phyloP scores from a whole-genome alignment of 306 rosid species.

The Cicer arietinum region DNA sequence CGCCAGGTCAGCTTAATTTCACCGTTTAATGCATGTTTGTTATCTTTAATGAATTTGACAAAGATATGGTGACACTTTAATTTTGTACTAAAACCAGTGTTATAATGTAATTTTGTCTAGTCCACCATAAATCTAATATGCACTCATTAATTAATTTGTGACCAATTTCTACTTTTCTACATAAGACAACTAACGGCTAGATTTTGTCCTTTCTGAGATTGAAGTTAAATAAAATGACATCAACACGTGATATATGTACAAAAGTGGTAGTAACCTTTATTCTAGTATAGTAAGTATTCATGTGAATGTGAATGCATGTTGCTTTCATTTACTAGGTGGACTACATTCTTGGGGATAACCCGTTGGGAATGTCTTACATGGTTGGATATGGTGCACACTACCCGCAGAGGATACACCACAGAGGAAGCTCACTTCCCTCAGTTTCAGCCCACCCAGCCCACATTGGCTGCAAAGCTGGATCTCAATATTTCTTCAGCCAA shows the following conservation, averaged over 20 bases:
- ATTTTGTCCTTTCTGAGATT: slow-evolving; percentile 45
- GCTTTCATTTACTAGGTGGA: slow-evolving; percentile 67
- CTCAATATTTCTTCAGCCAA: slow-evolving; percentile 66
- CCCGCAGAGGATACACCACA: slow-evolving; percentile 91
- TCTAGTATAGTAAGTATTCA: neutral
- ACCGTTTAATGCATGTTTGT: neutral
- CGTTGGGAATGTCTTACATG: slow-evolving; percentile 92
- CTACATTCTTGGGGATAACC: slow-evolving; percentile 92
- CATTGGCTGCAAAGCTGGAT: slow-evolving; percentile 86
- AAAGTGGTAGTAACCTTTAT: slow-evolving; percentile 24
- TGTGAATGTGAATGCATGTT: slow-evolving; percentile 40
- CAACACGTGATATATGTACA: slow-evolving; percentile 20
- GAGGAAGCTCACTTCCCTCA: slow-evolving; percentile 88
- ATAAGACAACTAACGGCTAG: slow-evolving; percentile 64
- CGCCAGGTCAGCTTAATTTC: slow-evolving; percentile 65
- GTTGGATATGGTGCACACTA: slow-evolving; percentile 89
- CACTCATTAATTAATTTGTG: no score
- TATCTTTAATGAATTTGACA: no score
- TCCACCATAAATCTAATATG: no score
- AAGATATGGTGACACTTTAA: no score
- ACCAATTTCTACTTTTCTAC: slow-evolving; percentile 23
- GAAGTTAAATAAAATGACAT: slow-evolving; percentile 23
- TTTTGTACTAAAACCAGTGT: no score
- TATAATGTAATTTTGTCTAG: no score
- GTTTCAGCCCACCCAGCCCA: slow-evolving; percentile 72